phyloP scores from a whole-genome alignment of 805 yeast species.

The Jamesozyma jinghongensis region DNA sequence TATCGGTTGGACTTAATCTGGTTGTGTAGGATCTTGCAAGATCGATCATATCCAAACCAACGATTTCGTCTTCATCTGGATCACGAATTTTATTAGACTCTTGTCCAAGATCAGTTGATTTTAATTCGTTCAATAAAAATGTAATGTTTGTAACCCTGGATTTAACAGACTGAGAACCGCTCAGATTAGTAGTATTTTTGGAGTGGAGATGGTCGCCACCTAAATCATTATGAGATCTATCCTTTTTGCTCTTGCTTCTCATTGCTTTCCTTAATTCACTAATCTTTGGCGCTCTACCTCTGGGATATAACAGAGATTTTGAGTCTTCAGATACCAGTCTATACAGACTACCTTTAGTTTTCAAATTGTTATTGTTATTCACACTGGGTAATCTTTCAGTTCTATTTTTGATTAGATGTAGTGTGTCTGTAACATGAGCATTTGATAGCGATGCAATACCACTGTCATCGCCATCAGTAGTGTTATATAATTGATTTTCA shows the following conservation, averaged over 20 bases:
- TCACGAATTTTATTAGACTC: slow-evolving; percentile 22
- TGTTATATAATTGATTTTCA: slow-evolving; percentile 8
- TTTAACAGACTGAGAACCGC: slow-evolving; percentile 30
- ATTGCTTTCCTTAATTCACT: slow-evolving; percentile 23
- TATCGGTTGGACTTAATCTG: slow-evolving; percentile 9
- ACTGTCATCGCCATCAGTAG: slow-evolving; percentile 2
- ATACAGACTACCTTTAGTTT: slow-evolving; percentile 9
- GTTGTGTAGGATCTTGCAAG: slow-evolving; percentile 24
- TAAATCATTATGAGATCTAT: background rate
- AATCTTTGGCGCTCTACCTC: slow-evolving; percentile 20
- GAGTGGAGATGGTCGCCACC: background rate
- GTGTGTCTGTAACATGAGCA: background rate
- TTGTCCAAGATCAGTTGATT: slow-evolving; percentile 13
- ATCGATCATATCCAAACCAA: slow-evolving; percentile 26
- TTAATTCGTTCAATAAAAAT: slow-evolving; percentile 27
- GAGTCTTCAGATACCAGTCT: slow-evolving; percentile 12
- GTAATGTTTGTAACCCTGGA: slow-evolving; percentile 31
- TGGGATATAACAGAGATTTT: slow-evolving; percentile 16
- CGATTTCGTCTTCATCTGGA: slow-evolving; percentile 30
- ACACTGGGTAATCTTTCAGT: background rate
- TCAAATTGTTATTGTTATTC: background rate
- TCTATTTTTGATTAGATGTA: slow-evolving; percentile 1
- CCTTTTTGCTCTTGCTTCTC: slow-evolving; percentile 5
- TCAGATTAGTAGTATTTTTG: slow-evolving; percentile 7
- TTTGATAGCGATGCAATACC: background rate